These are phyloP conservation scores for Oryza australiensis DNA, from an alignment of 176 grass and related monocot species.

Conservation along the genomic window DNA sequence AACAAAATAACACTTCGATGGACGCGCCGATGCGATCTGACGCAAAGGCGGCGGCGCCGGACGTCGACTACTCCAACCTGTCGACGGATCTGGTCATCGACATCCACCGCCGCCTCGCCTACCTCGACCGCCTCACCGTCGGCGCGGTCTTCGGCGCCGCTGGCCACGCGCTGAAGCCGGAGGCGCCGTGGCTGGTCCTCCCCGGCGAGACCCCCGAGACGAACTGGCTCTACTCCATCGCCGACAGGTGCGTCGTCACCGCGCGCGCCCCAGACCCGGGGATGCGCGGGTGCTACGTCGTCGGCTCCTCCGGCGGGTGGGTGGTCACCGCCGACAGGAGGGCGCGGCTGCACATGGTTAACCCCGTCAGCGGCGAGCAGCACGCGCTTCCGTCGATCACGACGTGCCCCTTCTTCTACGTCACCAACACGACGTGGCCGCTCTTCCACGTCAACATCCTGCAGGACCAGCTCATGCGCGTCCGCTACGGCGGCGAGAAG, in stretches of 20 bases:
- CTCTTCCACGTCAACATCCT: not conserved
- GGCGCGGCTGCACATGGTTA: not conserved
- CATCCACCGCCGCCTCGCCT: not conserved
- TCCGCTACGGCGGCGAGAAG: not conserved
- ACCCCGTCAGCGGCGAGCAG: not conserved
- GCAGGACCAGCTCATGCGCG: not conserved
- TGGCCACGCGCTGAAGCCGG: not conserved
- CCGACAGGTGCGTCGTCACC: not conserved
- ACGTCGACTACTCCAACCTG: not conserved
- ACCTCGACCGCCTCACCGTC: not conserved
- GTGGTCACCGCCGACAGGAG: not conserved
- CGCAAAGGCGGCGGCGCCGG: not conserved
- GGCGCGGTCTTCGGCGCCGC: not conserved
- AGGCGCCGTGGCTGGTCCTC: not conserved
- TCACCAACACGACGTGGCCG: not conserved
- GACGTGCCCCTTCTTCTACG: not conserved
- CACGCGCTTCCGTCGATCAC: not conserved
- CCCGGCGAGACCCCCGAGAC: not conserved
- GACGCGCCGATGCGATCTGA: too few relatives aligned
- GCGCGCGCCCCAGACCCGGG: not conserved
- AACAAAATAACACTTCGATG: too few relatives aligned
- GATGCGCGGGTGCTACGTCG: not conserved
- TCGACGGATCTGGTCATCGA: not conserved
- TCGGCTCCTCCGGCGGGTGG: constrained; percentile 16
- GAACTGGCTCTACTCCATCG: not conserved